phyloP scores from a whole-genome alignment of 2,329 filamentous ascomycete genomes.

The Leptographium lundbergii region DNA sequence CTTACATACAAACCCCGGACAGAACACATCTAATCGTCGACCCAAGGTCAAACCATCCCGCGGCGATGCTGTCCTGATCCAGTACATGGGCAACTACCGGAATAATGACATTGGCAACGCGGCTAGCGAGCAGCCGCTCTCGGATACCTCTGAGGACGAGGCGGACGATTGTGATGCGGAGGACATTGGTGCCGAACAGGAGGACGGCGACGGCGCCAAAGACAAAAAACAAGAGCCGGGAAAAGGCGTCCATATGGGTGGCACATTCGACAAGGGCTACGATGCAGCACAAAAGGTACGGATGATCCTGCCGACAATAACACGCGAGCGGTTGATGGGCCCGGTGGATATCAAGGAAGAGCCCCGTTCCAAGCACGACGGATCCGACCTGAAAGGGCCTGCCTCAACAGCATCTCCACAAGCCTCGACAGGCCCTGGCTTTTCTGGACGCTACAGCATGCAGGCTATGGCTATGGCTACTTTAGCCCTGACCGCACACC shows the following conservation, averaged over 20 bases:
- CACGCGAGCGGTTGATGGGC: neutral
- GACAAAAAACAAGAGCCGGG: neutral
- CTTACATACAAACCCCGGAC: slow-evolving; percentile 19
- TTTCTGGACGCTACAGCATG: neutral
- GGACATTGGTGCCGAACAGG: neutral
- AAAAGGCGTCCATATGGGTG: neutral
- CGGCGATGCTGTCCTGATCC: slow-evolving; percentile 56
- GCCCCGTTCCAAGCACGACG: neutral
- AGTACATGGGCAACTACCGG: slow-evolving; percentile 49
- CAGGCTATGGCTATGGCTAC: slow-evolving; percentile 4
- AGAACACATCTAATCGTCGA: slow-evolving; percentile 38
- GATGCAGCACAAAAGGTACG: neutral
- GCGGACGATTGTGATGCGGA: neutral
- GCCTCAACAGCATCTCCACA: neutral
- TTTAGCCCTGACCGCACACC: neutral
- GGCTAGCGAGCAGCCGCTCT: slow-evolving; percentile 41
- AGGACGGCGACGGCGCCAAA: neutral
- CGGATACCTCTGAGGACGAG: slow-evolving; percentile 1
- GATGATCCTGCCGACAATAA: neutral
- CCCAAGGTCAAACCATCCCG: slow-evolving; percentile 42
- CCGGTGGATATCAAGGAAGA: neutral
- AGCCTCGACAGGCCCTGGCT: neutral
- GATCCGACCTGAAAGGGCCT: neutral
- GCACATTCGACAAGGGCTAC: neutral
- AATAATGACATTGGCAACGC: slow-evolving; percentile 49